phyloP scores from a whole-genome alignment of 1,139 yeast species.

The Blastobotrys proliferans region DNA sequence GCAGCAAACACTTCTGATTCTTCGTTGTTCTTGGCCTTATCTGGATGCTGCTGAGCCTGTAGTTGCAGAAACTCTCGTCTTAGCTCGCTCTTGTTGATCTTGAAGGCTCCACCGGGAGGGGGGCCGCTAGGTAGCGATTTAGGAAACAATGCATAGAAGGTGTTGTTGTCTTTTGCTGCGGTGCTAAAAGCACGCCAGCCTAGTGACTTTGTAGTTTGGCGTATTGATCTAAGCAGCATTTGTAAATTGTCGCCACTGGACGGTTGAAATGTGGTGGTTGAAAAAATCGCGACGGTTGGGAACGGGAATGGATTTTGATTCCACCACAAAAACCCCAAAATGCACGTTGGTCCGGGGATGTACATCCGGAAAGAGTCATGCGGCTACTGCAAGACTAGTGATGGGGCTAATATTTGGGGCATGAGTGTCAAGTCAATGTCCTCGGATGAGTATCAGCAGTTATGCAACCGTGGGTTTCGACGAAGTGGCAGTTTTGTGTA shows the following conservation, averaged over 20 bases:
- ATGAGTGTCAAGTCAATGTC: slow-evolving; percentile 46
- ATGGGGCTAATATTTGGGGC: slow-evolving; percentile 41
- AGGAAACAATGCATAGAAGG: slow-evolving; percentile 66
- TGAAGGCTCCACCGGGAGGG: slow-evolving; percentile 63
- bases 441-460: slow-evolving; percentile 51
- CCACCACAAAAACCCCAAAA: too few species aligned
- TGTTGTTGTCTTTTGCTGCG: background rate
- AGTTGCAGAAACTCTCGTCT: slow-evolving; percentile 70
- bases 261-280: too few species aligned
- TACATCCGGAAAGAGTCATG: slow-evolving; percentile 39
- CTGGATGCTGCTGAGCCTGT: slow-evolving; percentile 82
- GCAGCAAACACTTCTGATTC: slow-evolving; percentile 27
- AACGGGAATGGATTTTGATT: too few species aligned
- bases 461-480: slow-evolving; percentile 72
- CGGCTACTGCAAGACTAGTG: slow-evolving; percentile 47
- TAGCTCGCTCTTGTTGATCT: slow-evolving; percentile 49
- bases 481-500: slow-evolving; percentile 74
- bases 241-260: too few species aligned
- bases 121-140: slow-evolving; percentile 63
- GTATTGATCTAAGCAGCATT: too few species aligned
- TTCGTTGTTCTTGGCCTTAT: slow-evolving; percentile 39
- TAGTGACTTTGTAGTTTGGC: too few species aligned
- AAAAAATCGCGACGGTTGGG: too few species aligned
- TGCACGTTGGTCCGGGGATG: slow-evolving; percentile 17
- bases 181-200: background rate